Evolutionary conservation across 352 stramenopile genomes (phyloP).

Genomic region (Globisporangium mamillatum): DNA sequence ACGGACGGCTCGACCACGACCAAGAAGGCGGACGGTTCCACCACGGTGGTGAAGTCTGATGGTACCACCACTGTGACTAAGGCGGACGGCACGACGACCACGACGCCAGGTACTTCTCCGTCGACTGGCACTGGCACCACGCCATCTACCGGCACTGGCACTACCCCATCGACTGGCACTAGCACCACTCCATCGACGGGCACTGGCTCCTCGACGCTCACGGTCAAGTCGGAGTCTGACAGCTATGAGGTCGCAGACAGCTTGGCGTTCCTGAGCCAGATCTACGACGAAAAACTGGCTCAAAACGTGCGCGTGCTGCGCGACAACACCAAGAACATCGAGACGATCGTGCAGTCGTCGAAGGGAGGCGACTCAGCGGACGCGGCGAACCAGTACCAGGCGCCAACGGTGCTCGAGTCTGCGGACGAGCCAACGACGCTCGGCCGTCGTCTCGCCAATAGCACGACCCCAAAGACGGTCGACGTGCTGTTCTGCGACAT

Average conservation of each 20-base stretch:
- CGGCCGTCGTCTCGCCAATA: conserved; percentile 29
- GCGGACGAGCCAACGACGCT: conserved; percentile 28
- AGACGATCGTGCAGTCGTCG: conserved; percentile 60
- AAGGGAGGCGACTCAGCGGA: conserved; percentile 24
- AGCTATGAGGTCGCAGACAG: conserved; percentile 26
- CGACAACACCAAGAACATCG: conserved; percentile 47
- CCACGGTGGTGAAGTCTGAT: conserved; percentile 7
- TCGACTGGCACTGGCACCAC: conserved; percentile 7
- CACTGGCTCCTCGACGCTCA: conserved; percentile 13
- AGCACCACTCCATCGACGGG: conserved; percentile 9
- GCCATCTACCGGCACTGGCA: conserved; percentile 10
- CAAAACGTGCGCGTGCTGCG: conserved; percentile 43
- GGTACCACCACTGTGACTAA: conserved; percentile 8
- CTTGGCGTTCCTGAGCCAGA: conserved; percentile 41
- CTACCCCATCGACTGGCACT: conserved; percentile 1
- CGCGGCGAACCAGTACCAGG: conserved; percentile 36
- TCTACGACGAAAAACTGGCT: conserved; percentile 51
- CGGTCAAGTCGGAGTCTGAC: conserved; percentile 18
- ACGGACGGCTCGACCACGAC: conserved; percentile 8
- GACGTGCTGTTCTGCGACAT: conserved; percentile 75
- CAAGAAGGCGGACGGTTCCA: conserved; percentile 10
- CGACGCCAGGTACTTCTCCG: conserved; percentile 10
- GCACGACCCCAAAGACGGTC: conserved; percentile 25
- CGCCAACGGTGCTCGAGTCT: conserved; percentile 43
- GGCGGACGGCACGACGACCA: conserved; percentile 12